phyloP scores from a whole-genome alignment of 768 basidiomycete species.

The Lyophyllum decastes region DNA sequence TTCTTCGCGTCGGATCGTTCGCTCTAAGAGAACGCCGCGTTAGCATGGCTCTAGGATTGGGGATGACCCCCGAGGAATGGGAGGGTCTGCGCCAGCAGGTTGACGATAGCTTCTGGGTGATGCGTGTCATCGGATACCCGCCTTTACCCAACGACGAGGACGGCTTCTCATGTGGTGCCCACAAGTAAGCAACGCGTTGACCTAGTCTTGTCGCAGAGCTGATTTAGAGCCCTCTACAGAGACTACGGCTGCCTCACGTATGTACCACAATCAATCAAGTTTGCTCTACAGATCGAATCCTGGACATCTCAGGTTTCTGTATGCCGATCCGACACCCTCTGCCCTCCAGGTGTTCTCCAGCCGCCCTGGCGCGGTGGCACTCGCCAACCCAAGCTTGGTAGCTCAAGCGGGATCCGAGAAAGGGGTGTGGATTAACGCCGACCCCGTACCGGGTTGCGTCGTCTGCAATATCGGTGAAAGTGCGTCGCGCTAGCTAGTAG shows the following conservation, averaged over 20 bases:
- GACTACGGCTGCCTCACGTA: constrained; percentile 93
- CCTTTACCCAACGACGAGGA: constrained; percentile 78
- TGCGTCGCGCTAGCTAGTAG: constrained; percentile 35
- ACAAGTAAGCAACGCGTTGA: constrained; percentile 55
- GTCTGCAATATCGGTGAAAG: constrained; percentile 95
- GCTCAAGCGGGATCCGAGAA: constrained; percentile 55
- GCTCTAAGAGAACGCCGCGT: neutral
- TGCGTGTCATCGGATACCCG: constrained; percentile 89
- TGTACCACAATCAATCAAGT: constrained; percentile 17
- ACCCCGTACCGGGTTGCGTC: constrained; percentile 80
- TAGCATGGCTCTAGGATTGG: constrained; percentile 83
- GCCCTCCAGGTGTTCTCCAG: constrained; percentile 82
- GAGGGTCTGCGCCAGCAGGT: constrained; percentile 64
- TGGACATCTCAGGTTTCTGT: constrained; percentile 65
- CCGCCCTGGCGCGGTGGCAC: constrained; percentile 33
- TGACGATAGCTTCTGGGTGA: constrained; percentile 87
- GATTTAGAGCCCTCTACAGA: constrained; percentile 33
- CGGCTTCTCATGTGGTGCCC: constrained; percentile 88
- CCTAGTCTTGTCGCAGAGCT: neutral
- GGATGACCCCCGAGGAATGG: constrained; percentile 74
- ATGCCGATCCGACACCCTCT: constrained; percentile 75
- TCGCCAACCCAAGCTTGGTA: constrained; percentile 38
- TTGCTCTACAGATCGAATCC: neutral
- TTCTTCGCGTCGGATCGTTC: neutral
- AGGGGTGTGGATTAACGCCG: constrained; percentile 80